A percentile compares a stretch with the other conserved stretches of the same genome.
phyloP scores from a whole-genome alignment of 768 basidiomycete species.

The Panus rudis region DNA sequence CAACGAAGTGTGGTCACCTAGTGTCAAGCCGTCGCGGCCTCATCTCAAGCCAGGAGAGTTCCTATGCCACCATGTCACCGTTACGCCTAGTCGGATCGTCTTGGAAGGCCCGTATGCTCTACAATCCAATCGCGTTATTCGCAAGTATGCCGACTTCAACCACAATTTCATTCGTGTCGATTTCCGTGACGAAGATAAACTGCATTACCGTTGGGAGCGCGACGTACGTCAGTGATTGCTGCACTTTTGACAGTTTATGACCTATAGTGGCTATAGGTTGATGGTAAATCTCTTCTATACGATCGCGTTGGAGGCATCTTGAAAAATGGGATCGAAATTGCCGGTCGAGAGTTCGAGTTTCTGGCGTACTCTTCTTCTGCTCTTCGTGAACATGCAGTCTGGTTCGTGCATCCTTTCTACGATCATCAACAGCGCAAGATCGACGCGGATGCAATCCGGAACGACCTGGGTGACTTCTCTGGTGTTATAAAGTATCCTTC shows the following conservation, averaged over 20 bases:
- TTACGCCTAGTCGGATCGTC: slow-evolving; percentile 68
- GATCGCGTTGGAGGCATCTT: slow-evolving; percentile 21
- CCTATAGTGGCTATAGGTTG: slow-evolving; percentile 12
- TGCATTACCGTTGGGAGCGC: slow-evolving; percentile 66
- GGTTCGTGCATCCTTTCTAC: slow-evolving; percentile 67
- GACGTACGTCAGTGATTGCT: slow-evolving; percentile 30
- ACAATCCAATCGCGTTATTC: slow-evolving; percentile 78
- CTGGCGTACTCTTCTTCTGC: slow-evolving; percentile 79
- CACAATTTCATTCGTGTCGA: slow-evolving; percentile 77
- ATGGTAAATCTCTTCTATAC: slow-evolving; percentile 18
- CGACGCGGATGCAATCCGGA: slow-evolving; percentile 52
- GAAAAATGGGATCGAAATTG: slow-evolving; percentile 59
- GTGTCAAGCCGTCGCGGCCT: slow-evolving; percentile 12
- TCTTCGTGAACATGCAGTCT: slow-evolving; percentile 72
- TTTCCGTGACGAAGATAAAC: slow-evolving; percentile 76
- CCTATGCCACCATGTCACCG: slow-evolving; percentile 66
- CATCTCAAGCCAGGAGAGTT: slow-evolving; percentile 33
- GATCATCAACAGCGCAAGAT: slow-evolving; percentile 38
- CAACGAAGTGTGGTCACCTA: slow-evolving; percentile 26
- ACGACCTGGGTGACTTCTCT: slow-evolving; percentile 61
- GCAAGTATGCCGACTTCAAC: slow-evolving; percentile 50
- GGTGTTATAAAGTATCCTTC: slow-evolving; percentile 45
- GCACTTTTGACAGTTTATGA: neutral
- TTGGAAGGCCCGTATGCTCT: slow-evolving; percentile 71
- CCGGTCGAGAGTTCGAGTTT: slow-evolving; percentile 69